Percentiles rank a stretch among this genome's conserved stretches.
Conservation (phyloP, 495 filamentous ascomycete genomes). For the Darksidea phi region DNA sequence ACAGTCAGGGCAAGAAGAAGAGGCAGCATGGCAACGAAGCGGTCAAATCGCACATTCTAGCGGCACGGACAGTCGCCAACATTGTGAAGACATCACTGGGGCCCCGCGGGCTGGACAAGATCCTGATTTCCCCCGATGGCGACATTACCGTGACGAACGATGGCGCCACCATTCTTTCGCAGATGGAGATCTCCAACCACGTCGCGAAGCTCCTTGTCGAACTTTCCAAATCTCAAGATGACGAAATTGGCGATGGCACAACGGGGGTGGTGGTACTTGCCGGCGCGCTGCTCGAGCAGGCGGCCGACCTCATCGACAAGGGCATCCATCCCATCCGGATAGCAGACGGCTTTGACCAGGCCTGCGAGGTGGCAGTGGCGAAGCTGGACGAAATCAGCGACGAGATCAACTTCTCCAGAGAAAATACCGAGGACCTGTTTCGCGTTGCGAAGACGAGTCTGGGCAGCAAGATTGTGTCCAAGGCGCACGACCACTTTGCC, state of each 20-base stretch:
- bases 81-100: slow-evolving; percentile 97
- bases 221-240: slow-evolving; percentile 98
- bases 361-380: slow-evolving; percentile 91
- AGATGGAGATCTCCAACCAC: slow-evolving; percentile 99
- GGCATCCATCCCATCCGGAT: slow-evolving; percentile 98
- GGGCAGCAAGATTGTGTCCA: slow-evolving; percentile 99
- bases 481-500: slow-evolving; percentile 96
- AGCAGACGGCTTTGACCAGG: slow-evolving; percentile 95
- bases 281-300: slow-evolving; percentile 91
- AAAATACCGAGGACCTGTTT: slow-evolving; percentile 76
- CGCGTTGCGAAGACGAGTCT: slow-evolving; percentile 95
- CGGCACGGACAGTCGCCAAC: slow-evolving; percentile 90
- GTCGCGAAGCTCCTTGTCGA: slow-evolving; percentile 95
- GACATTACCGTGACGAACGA: slow-evolving; percentile 99
- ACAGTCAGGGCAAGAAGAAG: slow-evolving; percentile 96
- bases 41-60: slow-evolving; percentile 96
- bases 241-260: slow-evolving; percentile 98
- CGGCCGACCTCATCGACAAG: slow-evolving; percentile 98
- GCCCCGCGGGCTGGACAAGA: slow-evolving; percentile 96
- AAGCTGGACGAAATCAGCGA: slow-evolving; percentile 94
- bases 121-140: slow-evolving; percentile 96
- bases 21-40: slow-evolving; percentile 93
- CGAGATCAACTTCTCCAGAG: slow-evolving; percentile 74
- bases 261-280: slow-evolving; percentile 97
- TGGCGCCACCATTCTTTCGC: slow-evolving; percentile 88